Evolutionary conservation across 495 filamentous ascomycete genomes (phyloP).

Genomic region (Alectoria sarmentosa): DNA sequence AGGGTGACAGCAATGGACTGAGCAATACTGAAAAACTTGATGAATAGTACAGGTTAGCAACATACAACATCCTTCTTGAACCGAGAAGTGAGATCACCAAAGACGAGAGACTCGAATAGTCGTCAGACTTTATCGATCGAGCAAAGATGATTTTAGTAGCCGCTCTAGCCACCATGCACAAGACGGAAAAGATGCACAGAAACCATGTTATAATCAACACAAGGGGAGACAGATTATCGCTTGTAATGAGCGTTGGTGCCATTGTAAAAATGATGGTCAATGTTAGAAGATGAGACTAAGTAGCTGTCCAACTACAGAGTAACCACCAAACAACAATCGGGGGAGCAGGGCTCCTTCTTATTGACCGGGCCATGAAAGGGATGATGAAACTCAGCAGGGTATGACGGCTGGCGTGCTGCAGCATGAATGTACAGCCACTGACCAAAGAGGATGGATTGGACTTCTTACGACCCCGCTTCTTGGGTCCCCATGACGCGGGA

Average conservation of each 20-base stretch:
- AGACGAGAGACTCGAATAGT: slow-evolving; percentile 2
- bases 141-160: slow-evolving; percentile 23
- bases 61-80: not conserved
- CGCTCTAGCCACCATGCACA: slow-evolving; percentile 28
- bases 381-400: not conserved
- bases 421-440: no score
- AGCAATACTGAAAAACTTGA: slow-evolving; percentile 4
- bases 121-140: slow-evolving; percentile 5
- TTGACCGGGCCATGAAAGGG: not conserved
- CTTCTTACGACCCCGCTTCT: no score
- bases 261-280: not conserved
- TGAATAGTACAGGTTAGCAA: not conserved
- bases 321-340: not conserved
- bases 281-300: not conserved
- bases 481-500: no score
- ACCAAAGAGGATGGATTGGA: no score
- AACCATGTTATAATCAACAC: slow-evolving; percentile 7
- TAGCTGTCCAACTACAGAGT: not conserved
- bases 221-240: slow-evolving; percentile 4
- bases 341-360: not conserved
- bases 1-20: slow-evolving; percentile 19
- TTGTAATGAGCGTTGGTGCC: slow-evolving; percentile 10
- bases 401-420: not conserved
- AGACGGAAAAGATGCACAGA: not conserved
- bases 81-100: not conserved